phyloP scores from a whole-genome alignment of 2,329 filamentous ascomycete genomes.

The Sclerotiophoma versabilis region DNA sequence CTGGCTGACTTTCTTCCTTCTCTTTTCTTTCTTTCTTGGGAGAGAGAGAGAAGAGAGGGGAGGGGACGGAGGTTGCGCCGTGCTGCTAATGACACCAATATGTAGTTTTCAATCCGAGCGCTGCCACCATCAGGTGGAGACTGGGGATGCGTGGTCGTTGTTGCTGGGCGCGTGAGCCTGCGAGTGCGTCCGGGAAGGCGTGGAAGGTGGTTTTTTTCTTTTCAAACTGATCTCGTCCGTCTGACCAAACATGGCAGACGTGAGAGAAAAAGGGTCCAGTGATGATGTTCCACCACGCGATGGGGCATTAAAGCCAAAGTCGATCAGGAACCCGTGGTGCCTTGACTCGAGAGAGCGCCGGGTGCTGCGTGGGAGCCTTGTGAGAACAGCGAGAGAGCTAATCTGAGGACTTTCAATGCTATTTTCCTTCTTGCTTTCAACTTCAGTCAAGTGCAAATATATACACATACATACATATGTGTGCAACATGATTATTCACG shows the following conservation, averaged over 20 bases:
- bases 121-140: conserved; percentile 17
- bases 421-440: too few relatives aligned
- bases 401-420: conserved; percentile 48
- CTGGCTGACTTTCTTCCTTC: conserved; percentile 5
- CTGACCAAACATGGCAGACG: conserved; percentile 12
- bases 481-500: too few relatives aligned
- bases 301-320: conserved; percentile 47
- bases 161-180: conserved; percentile 21
- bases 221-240: too few relatives aligned
- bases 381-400: conserved; percentile 47
- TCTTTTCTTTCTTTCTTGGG: background rate
- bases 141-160: conserved; percentile 39
- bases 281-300: conserved; percentile 40
- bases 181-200: too few relatives aligned
- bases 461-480: too few relatives aligned
- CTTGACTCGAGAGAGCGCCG: conserved; percentile 5
- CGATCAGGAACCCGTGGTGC: conserved; percentile 38
- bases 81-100: conserved; percentile 38
- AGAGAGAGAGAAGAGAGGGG: background rate
- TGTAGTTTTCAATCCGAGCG: conserved; percentile 50
- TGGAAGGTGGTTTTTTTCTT: too few relatives aligned
- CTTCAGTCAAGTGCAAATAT: background rate
- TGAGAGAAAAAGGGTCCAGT: conserved; percentile 35
- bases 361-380: conserved; percentile 31
- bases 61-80: conserved; percentile 16